phyloP scores from a whole-genome alignment of 768 basidiomycete species.

The Mycena alexandri region DNA sequence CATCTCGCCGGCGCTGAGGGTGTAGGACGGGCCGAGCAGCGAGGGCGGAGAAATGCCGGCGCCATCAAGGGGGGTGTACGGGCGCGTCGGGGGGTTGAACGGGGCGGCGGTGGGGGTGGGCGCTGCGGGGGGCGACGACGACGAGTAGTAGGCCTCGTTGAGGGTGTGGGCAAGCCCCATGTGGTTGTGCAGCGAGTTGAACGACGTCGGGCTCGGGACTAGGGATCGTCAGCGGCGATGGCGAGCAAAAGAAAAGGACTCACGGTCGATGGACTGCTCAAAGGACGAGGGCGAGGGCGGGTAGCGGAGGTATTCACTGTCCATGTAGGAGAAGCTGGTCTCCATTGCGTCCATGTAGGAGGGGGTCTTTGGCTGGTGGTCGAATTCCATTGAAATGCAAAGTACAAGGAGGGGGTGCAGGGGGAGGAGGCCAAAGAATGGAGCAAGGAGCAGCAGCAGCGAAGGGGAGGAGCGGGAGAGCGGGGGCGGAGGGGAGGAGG shows the following conservation, averaged over 20 bases:
- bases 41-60: slow-evolving; percentile 78
- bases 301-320: slow-evolving; percentile 77
- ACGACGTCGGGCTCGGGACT: slow-evolving; percentile 64
- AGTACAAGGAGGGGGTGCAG: slow-evolving; percentile 45
- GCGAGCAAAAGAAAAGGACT: too few species aligned
- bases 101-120: slow-evolving; percentile 61
- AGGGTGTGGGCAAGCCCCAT: slow-evolving; percentile 69
- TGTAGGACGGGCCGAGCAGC: slow-evolving; percentile 63
- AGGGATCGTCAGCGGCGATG: too few species aligned
- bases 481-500: slow-evolving; percentile 45
- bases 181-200: slow-evolving; percentile 73
- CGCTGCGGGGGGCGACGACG: slow-evolving; percentile 61
- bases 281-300: slow-evolving; percentile 71
- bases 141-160: slow-evolving; percentile 71
- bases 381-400: slow-evolving; percentile 62
- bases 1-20: slow-evolving; percentile 75
- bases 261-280: slow-evolving; percentile 74
- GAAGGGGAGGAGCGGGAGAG: slow-evolving; percentile 31
- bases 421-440: slow-evolving; percentile 36
- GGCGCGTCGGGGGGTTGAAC: slow-evolving; percentile 55
- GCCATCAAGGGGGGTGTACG: slow-evolving; percentile 76
- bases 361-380: slow-evolving; percentile 58
- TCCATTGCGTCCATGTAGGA: slow-evolving; percentile 64
- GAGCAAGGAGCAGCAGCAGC: slow-evolving; percentile 28
- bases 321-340: slow-evolving; percentile 61